Evolutionary conservation across 768 basidiomycete species (phyloP).

Genomic region (Lenzites betulinus): DNA sequence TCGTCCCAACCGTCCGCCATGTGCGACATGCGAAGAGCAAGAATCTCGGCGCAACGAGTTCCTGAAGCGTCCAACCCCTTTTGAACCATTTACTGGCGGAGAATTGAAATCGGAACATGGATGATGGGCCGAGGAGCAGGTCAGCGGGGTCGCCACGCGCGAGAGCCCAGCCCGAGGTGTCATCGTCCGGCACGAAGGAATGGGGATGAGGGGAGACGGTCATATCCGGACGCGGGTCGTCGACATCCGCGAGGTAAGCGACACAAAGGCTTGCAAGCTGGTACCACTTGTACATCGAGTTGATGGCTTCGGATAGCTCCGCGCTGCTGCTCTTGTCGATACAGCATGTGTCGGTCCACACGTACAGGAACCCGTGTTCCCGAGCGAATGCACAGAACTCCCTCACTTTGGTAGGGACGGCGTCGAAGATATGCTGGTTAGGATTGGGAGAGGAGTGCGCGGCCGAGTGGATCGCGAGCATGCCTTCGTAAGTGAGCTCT

Average conservation of each 20-base stretch:
- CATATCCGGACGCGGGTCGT: not conserved
- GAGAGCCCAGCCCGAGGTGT: too few relatives aligned
- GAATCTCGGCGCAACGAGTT: not conserved
- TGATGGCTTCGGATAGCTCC: conserved; percentile 9
- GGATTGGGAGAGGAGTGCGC: not conserved
- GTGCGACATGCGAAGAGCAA: not conserved
- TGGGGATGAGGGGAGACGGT: not conserved
- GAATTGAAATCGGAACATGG: not conserved
- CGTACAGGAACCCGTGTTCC: not conserved
- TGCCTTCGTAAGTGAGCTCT: not conserved
- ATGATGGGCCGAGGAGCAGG: too few relatives aligned
- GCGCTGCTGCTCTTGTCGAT: conserved; percentile 10
- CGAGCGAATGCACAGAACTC: not conserved
- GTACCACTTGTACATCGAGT: conserved; percentile 11
- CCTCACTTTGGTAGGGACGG: not conserved
- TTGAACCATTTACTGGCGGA: not conserved
- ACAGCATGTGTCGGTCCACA: conserved; percentile 6
- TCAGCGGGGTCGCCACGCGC: not conserved
- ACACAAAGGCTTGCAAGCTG: not conserved
- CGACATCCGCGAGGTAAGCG: conserved; percentile 2
- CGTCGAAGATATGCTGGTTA: not conserved
- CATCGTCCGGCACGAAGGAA: not conserved
- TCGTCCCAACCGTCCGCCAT: not conserved
- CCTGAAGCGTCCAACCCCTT: not conserved
- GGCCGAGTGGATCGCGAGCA: not conserved